Evolutionary conservation across 1,139 yeast genomes (phyloP).

Genomic region (Geotrichum bryndzae): DNA sequence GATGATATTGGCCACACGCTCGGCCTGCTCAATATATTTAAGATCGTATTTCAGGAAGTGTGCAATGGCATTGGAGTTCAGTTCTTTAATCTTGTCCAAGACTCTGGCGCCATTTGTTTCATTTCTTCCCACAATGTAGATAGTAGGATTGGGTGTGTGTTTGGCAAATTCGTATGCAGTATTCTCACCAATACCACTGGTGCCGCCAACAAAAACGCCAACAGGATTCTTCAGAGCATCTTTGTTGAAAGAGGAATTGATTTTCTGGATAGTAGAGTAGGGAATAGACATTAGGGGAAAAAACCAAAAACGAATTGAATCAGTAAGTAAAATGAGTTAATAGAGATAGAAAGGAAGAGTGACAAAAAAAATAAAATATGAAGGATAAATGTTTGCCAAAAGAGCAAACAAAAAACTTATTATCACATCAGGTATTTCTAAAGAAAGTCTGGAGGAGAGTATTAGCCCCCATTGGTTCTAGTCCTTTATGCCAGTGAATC

Average conservation of each 20-base stretch:
- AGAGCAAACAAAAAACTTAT: no score
- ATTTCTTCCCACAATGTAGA: slow-evolving; percentile 33
- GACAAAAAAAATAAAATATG: neutral
- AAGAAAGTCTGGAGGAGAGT: no score
- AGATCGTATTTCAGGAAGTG: slow-evolving; percentile 28
- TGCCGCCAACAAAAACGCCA: slow-evolving; percentile 34
- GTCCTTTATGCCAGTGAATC: no score
- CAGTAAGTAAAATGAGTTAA: neutral
- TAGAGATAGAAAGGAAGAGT: neutral
- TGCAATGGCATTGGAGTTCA: slow-evolving; percentile 26
- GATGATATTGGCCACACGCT: slow-evolving; percentile 23
- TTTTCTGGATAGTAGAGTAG: slow-evolving; percentile 1
- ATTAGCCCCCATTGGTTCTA: no score
- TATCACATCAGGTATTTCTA: no score
- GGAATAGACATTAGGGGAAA: slow-evolving; percentile 3
- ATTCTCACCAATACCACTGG: slow-evolving; percentile 33
- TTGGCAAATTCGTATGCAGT: slow-evolving; percentile 31
- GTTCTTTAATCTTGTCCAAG: slow-evolving; percentile 21
- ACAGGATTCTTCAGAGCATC: slow-evolving; percentile 20
- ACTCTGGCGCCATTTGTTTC: slow-evolving; percentile 25
- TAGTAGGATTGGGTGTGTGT: slow-evolving; percentile 27
- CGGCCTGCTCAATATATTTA: slow-evolving; percentile 27
- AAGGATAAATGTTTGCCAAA: no score
- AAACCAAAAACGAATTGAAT: neutral
- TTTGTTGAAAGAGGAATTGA: slow-evolving; percentile 7